A percentile compares a stretch with the other conserved stretches of the same genome.
Conservation (phyloP, 257 asterid genomes). For the Solanum chilense region DNA sequence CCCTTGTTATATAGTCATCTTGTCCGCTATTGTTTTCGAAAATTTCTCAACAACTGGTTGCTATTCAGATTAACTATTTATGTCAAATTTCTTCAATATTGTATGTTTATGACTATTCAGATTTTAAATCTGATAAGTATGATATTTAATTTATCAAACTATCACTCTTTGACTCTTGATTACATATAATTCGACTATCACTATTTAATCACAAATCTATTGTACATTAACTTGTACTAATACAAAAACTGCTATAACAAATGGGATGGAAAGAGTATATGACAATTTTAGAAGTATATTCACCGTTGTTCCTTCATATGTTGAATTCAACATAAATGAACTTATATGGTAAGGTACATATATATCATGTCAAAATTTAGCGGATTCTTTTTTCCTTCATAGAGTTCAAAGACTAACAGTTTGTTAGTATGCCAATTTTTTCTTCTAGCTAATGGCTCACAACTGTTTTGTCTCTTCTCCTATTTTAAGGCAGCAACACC, state of each 20-base stretch:
- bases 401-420: not conserved
- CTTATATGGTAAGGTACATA: not conserved
- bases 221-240: not conserved
- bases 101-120: not conserved
- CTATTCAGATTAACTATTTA: not conserved
- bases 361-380: not conserved
- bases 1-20: not conserved
- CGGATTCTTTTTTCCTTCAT: not conserved
- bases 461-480: not conserved
- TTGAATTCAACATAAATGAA: not conserved
- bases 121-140: not conserved
- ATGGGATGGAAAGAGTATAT: not conserved
- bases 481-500: conserved; percentile 29
- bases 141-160: not conserved
- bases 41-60: not conserved
- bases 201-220: not conserved
- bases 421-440: not conserved
- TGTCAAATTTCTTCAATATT: not conserved
- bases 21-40: not conserved
- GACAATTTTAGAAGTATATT: not conserved
- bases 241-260: not conserved
- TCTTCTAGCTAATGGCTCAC: not conserved
- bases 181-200: not conserved
- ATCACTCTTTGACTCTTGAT: not conserved
- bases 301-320: not conserved